A percentile compares a stretch with the other conserved stretches of the same genome.
Conservation (phyloP, 2,329 filamentous ascomycete genomes). For the Sporothrix brunneoviolacea region DNA sequence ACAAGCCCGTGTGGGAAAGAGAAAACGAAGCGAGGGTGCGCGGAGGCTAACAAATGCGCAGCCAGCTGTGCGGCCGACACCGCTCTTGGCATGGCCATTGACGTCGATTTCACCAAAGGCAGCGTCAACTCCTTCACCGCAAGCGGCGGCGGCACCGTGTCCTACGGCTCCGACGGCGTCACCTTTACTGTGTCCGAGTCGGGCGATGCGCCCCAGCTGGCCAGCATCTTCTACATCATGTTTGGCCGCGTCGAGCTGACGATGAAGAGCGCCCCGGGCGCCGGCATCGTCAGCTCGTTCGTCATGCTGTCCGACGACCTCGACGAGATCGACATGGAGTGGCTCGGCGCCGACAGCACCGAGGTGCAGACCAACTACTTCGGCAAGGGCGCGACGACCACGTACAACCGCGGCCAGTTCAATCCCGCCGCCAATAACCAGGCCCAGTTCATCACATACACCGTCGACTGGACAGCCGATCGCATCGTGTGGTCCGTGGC, state of each 20-base stretch:
- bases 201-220: constrained; percentile 80
- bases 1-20: neutral
- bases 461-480: constrained; percentile 81
- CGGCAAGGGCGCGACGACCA: constrained; percentile 77
- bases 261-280: constrained; percentile 79
- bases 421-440: constrained; percentile 67
- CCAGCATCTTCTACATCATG: constrained; percentile 97
- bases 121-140: constrained; percentile 71
- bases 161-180: constrained; percentile 70
- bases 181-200: constrained; percentile 70
- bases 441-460: constrained; percentile 73
- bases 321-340: constrained; percentile 97
- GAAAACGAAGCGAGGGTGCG: neutral
- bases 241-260: constrained; percentile 85
- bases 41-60: constrained; percentile 21
- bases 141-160: constrained; percentile 57
- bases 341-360: constrained; percentile 69
- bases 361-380: constrained; percentile 98
- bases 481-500: constrained; percentile 85
- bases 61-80: constrained; percentile 66
- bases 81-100: constrained; percentile 74
- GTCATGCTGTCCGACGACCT: constrained; percentile 86
- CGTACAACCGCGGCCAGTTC: constrained; percentile 83
- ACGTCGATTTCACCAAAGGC: constrained; percentile 76
- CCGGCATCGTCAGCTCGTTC: constrained; percentile 86